Conservation (phyloP, 2,329 filamentous ascomycete species). For the Diaporthe helianthi region DNA sequence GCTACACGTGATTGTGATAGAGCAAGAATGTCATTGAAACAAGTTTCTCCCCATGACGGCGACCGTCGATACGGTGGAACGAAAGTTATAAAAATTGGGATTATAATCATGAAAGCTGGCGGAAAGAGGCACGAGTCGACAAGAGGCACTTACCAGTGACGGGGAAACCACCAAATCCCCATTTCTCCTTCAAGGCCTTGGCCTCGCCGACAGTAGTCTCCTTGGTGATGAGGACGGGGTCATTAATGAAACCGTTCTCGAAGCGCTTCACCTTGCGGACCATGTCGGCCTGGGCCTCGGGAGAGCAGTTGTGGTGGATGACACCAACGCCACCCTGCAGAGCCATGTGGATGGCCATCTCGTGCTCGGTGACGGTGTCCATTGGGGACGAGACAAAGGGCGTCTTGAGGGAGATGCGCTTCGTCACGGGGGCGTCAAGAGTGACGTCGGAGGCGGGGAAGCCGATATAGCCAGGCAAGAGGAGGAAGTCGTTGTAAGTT, state of each 20-base stretch:
- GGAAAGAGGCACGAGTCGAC: conserved; percentile 19
- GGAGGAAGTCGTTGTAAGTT: conserved; percentile 98
- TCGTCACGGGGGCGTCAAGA: conserved; percentile 92
- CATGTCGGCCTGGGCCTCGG: conserved; percentile 97
- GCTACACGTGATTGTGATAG: not conserved
- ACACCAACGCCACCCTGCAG: conserved; percentile 89
- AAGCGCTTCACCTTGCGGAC: conserved; percentile 98
- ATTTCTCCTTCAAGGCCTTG: conserved; percentile 92
- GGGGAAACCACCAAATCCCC: conserved; percentile 98
- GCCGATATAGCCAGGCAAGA: conserved; percentile 97
- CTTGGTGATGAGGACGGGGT: conserved; percentile 90
- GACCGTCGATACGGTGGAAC: conserved; percentile 96
- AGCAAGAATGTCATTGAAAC: conserved; percentile 31
- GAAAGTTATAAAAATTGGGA: conserved; percentile 95
- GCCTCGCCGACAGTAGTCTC: conserved; percentile 90
- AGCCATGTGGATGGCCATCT: conserved; percentile 99
- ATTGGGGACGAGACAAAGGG: conserved; percentile 98
- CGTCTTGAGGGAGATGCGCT: conserved; percentile 94
- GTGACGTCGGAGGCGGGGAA: conserved; percentile 90
- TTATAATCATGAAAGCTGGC: conserved; percentile 73
- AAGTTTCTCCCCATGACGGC: conserved; percentile 82
- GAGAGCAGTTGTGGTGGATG: conserved; percentile 99
- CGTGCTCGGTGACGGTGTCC: conserved; percentile 99
- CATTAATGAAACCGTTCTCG: conserved; percentile 98
- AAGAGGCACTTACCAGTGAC: conserved; percentile 83